phyloP scores from a whole-genome alignment of 805 yeast species.

The Pichia deserticola region DNA sequence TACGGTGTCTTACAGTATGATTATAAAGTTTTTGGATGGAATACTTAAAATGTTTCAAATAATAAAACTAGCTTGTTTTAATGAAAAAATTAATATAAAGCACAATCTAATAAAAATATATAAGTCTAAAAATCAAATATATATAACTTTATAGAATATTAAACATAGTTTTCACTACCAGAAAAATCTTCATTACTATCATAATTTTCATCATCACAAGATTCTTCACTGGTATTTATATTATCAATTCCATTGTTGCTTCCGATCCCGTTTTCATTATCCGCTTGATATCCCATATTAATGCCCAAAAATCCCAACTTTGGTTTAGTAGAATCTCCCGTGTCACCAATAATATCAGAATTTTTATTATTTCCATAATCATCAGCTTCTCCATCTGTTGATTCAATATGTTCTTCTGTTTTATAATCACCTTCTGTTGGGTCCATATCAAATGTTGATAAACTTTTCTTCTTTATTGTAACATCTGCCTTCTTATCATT shows the following conservation, averaged over 20 bases:
- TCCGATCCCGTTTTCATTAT: no score
- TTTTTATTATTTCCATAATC: no score
- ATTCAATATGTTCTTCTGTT: no score
- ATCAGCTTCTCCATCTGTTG: no score
- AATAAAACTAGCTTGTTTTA: no score
- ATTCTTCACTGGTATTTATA: conserved; percentile 2
- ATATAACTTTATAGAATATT: no score
- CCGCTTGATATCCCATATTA: conserved; percentile 2
- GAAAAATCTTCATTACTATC: conserved; percentile 8
- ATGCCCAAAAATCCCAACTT: conserved; percentile 15
- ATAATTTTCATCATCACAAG: conserved; percentile 5
- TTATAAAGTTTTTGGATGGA: conserved; percentile 32
- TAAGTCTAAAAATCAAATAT: no score
- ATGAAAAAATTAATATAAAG: conserved; percentile 2
- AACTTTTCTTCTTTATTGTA: no score
- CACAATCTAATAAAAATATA: no score
- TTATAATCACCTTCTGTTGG: not conserved
- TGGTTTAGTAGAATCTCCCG: not conserved
- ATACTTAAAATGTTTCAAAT: not conserved
- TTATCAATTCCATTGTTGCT: not conserved
- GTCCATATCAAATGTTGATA: no score
- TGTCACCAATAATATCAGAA: not conserved
- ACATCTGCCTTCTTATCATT: no score
- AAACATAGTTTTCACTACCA: not conserved
- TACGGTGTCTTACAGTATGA: conserved; percentile 67